Evolutionary conservation across 257 asterid genomes (phyloP), one percentile per base, ranked within the genome.

Genomic region (Solanum commersonii): DNA sequence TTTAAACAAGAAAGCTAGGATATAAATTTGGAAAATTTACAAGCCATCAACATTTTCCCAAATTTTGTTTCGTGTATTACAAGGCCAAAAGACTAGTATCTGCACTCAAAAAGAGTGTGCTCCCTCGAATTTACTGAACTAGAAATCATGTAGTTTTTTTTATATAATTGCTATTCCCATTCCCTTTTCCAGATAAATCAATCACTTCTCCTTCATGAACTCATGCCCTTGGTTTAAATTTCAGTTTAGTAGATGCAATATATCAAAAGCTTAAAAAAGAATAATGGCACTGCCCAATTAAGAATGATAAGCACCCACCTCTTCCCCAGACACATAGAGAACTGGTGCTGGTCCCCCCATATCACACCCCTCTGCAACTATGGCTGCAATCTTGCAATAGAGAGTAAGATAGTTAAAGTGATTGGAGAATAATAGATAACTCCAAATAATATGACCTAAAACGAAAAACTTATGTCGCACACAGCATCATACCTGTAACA

Each of bases 271-370:
- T 46, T 29, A 20, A 18, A 20, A 38, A 82, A 82, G 44, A 33
- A 82, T 1, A 18, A 29, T 29, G 42, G 20, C 31, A 18, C 22
- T 82, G 70, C 86, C 70, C 37, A 10, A 31, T 25, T 46, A 84
- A 37, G 72, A 31, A 52, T 12, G 35, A 59, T 37, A 83, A 29
- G 22, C 38, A 83, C 91, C 42, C 49, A 96, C 99, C 98, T 97
- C 99, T 95, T 97, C 99, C 89, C 99, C 99, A 87, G 99, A 96
- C 88, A 95, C 96, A 92, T 97, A 97, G 90, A 96, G 90, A 90
- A 96, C 99, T 89, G 94, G 93, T 88, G 93, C 93, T 56, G 97
- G 90, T 85, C 60, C 90, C 83, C 89, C 89, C 49, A 82, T 88
- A 86, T 59, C 91, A 90, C 89, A 92, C 81, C 94, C 98, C 91